Base-by-base conservation (phyloP, 495 filamentous ascomycete species). In the Xylaria telfairii region DNA sequence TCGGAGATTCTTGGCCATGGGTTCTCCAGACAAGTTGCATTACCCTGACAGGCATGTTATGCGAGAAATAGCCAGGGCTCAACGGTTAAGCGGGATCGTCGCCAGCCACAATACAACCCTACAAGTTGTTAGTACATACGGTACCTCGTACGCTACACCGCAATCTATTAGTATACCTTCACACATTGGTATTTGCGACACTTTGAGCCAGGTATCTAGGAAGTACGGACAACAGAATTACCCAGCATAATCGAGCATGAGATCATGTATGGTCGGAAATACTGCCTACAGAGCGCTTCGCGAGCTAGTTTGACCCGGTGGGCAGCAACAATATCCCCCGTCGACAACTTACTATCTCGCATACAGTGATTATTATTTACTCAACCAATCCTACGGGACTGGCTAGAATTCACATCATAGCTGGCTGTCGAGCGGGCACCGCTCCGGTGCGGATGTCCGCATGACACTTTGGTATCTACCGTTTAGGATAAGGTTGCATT, bases 61-160 rank as follows among this genome's bases (percentile, higher is more conserved):
- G 70, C 71, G 70, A 72, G 69, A 73, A 59, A 65, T 74, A 65
- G 46, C 67, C 60, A 71, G 72, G 69, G 69, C 65, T 68, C 28
- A 73, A 73, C 74, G 73, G 71, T 73, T 69, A 67, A 73, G 71
- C 59, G 69, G 73, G 69, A 73, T 67, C 70, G 69, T 67, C 70
- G 67, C 69, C 71, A 78, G 75, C 74, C 74, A 76, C 70, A 70
- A 65, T 72, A 61, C 68, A 32, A 70, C 68, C 70, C 67, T 68
- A 68, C 46, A 57, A 59, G 41, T 49, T 59, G 30, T 24, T 34
- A 63, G 59, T 60, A 69, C 67, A 41, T 69, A 46, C n/a, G 24
- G 30, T 42, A 68, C 26, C 44, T 68, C 49, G 21, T 65, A 32
- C 61, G 15, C 61, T 64, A n/a, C 61, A 64, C 37, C 15, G 28